Evolutionary conservation across 139 green algal genomes (phyloP).

Genomic region (Coelastrella sp.): DNA sequence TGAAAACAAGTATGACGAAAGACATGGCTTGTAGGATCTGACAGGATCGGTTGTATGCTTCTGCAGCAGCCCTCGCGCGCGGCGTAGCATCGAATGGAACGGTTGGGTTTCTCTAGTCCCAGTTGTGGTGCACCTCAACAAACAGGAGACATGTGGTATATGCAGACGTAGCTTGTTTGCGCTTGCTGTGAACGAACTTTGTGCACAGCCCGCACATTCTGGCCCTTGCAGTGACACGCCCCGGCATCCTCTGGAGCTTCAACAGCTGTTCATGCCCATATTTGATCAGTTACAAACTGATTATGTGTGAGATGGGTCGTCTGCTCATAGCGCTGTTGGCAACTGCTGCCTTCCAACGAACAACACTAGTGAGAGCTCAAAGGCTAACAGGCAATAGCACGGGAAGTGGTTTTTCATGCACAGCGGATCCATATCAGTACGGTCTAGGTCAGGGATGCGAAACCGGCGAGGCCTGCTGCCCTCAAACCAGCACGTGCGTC

Average conservation of each 20-base stretch:
- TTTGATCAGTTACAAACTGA: too few species aligned
- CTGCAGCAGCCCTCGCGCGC: too few species aligned
- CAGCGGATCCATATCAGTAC: neutral
- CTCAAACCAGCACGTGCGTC: neutral
- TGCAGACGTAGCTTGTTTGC: too few species aligned
- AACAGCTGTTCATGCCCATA: too few species aligned
- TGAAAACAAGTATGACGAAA: too few species aligned
- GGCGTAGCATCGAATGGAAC: neutral
- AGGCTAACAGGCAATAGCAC: neutral
- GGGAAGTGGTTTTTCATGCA: neutral
- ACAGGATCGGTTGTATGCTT: neutral
- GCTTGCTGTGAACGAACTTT: too few species aligned
- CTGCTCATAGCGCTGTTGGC: neutral
- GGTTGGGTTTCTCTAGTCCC: neutral
- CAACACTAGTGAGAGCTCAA: neutral
- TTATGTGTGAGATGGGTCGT: neutral
- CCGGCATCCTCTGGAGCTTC: too few species aligned
- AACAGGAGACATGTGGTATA: too few species aligned
- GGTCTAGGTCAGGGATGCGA: neutral
- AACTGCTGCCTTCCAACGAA: neutral
- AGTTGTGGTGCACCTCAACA: too few species aligned
- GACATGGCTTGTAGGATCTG: too few species aligned
- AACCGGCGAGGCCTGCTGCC: neutral
- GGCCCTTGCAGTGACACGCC: too few species aligned
- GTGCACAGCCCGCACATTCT: too few species aligned